phyloP scores from a whole-genome alignment of 768 basidiomycete genomes.

The Termitomyces sp. region DNA sequence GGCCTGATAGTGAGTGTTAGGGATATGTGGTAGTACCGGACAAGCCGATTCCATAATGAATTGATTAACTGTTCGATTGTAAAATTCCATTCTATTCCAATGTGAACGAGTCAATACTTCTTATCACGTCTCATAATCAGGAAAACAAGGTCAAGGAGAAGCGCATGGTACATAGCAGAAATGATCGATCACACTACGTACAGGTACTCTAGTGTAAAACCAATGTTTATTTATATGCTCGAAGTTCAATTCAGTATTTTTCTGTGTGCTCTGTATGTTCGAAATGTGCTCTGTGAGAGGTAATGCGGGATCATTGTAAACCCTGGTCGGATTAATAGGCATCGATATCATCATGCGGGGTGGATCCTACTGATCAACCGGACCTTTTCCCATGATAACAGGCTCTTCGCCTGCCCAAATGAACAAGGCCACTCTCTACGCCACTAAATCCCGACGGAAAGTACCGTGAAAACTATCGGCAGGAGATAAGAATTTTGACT shows the following conservation, averaged over 20 bases:
- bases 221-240: neutral
- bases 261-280: neutral
- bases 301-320: neutral
- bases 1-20: too few species aligned
- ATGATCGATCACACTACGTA: neutral
- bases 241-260: slow-evolving; percentile 1
- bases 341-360: neutral
- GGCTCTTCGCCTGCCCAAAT: neutral
- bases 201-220: neutral
- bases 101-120: neutral
- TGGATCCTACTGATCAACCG: slow-evolving; percentile 1
- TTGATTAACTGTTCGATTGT: neutral
- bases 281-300: neutral
- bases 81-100: neutral
- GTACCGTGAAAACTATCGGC: neutral
- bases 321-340: neutral
- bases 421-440: slow-evolving; percentile 3
- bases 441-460: slow-evolving; percentile 1
- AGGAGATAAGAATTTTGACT: neutral
- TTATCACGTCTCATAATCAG: neutral
- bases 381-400: neutral
- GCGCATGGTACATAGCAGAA: neutral
- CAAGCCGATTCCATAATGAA: too few species aligned
- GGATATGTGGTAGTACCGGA: too few species aligned
- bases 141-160: neutral